phyloP scores from a whole-genome alignment of 371 early-diverging fungal genomes.

The Rhizopus stolonifer region DNA sequence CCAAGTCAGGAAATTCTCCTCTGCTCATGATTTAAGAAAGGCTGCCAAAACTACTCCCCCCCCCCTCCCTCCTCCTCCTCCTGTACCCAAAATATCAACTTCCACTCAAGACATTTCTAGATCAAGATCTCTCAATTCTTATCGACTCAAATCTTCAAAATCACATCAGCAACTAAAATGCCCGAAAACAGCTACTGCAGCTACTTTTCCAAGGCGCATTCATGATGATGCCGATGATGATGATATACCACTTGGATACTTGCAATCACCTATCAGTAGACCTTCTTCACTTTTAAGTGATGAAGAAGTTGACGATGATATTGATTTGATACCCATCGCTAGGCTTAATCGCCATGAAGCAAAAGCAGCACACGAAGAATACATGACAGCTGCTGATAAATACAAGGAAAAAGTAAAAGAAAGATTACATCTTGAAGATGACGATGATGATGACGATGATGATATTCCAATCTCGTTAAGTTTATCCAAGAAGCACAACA shows the following conservation, averaged over 20 bases:
- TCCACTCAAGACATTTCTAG: slow-evolving; percentile 7
- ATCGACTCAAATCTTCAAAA: slow-evolving; percentile 1
- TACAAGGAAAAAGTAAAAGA: slow-evolving; percentile 35
- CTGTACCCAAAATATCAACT: not conserved
- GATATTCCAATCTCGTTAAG: slow-evolving; percentile 24
- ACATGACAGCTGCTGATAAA: slow-evolving; percentile 31
- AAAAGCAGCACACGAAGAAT: slow-evolving; percentile 10
- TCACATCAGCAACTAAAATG: slow-evolving; percentile 9
- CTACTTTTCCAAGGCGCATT: not conserved
- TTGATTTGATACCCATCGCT: slow-evolving; percentile 30
- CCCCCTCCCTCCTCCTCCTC: slow-evolving; percentile 3
- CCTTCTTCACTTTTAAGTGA: slow-evolving; percentile 29
- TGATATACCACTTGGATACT: slow-evolving; percentile 22
- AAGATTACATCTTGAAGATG: slow-evolving; percentile 19
- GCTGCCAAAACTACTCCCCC: slow-evolving; percentile 4
- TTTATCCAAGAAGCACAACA: not conserved
- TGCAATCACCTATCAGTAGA: slow-evolving; percentile 20
- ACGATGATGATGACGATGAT: slow-evolving; percentile 13
- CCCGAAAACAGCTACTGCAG: slow-evolving; percentile 5
- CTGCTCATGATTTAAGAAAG: slow-evolving; percentile 21
- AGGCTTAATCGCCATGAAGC: not conserved
- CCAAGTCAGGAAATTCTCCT: slow-evolving; percentile 23
- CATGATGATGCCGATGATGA: slow-evolving; percentile 15
- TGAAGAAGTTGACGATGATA: slow-evolving; percentile 31
- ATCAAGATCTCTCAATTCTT: slow-evolving; percentile 17